Conservation (phyloP, 352 stramenopile species). For the Globisporangium nodosum region DNA sequence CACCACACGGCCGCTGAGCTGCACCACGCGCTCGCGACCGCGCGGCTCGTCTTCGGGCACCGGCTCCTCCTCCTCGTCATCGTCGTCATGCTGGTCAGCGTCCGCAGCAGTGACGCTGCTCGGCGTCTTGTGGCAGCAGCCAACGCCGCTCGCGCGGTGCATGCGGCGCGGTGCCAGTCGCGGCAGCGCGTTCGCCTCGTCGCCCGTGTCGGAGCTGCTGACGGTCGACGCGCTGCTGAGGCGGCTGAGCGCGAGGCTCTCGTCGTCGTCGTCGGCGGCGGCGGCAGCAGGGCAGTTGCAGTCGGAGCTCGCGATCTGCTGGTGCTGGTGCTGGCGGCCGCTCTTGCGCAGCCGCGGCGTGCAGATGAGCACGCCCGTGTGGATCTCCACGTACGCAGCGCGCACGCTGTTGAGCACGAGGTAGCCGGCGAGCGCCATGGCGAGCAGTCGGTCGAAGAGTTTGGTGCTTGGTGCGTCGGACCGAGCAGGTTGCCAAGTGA, state of each 20-base stretch:
- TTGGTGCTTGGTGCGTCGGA: background rate
- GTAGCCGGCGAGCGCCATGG: conserved; percentile 65
- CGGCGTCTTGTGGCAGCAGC: conserved; percentile 22
- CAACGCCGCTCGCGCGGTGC: conserved; percentile 16
- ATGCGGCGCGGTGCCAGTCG: conserved; percentile 42
- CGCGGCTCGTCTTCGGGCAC: conserved; percentile 9
- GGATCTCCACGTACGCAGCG: conserved; percentile 56
- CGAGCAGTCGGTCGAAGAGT: background rate
- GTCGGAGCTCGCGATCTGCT: background rate
- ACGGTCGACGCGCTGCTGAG: conserved; percentile 13
- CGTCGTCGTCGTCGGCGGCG: background rate
- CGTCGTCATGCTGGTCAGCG: conserved; percentile 15
- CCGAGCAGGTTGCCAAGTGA: background rate
- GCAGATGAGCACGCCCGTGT: conserved; percentile 46
- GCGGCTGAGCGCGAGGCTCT: background rate
- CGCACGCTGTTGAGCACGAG: conserved; percentile 52
- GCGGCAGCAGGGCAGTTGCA: background rate
- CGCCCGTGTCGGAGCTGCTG: conserved; percentile 6
- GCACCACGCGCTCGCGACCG: conserved; percentile 32
- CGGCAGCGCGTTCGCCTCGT: conserved; percentile 21
- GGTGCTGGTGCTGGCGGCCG: background rate
- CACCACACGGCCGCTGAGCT: conserved; percentile 57
- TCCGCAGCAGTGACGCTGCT: background rate
- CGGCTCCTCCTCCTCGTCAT: conserved; percentile 10
- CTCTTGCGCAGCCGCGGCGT: conserved; percentile 15